These are phyloP conservation scores for Epithele typhae DNA, from an alignment of 768 basidiomycete species.

Conservation along the genomic window DNA sequence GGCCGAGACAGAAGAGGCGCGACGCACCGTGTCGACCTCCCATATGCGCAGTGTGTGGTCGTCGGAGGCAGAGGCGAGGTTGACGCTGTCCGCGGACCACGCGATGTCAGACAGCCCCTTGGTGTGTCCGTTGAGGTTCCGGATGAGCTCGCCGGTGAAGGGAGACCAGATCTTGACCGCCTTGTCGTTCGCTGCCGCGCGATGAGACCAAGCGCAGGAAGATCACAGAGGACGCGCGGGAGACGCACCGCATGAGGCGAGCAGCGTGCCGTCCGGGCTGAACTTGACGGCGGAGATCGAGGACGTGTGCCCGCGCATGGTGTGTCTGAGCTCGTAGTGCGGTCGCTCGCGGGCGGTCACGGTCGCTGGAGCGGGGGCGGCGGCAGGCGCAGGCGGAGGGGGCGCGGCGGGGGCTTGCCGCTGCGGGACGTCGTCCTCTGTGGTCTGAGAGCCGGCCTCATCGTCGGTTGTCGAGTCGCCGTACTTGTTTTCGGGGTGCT, in stretches of 20 bases:
- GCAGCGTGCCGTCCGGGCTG: constrained; percentile 77
- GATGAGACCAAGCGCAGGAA: neutral
- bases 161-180: constrained; percentile 82
- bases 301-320: constrained; percentile 71
- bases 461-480: constrained; percentile 48
- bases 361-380: constrained; percentile 27
- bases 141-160: constrained; percentile 70
- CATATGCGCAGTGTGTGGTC: constrained; percentile 88
- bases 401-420: constrained; percentile 40
- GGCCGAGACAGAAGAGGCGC: too few relatives aligned
- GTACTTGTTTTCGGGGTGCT: constrained; percentile 14
- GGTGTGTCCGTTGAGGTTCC: constrained; percentile 71
- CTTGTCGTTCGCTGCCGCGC: constrained; percentile 61
- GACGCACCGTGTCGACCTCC: constrained; percentile 74
- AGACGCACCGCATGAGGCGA: constrained; percentile 79
- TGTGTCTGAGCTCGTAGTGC: constrained; percentile 66
- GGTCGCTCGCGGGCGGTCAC: constrained; percentile 38
- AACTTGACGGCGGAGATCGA: constrained; percentile 90
- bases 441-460: constrained; percentile 75
- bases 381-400: constrained; percentile 32
- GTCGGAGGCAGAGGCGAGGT: constrained; percentile 89
- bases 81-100: constrained; percentile 80
- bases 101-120: constrained; percentile 86
- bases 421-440: constrained; percentile 78
- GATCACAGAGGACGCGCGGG: too few relatives aligned